A percentile compares a stretch with the other conserved stretches of the same genome.
Conservation (phyloP, 139 green algal genomes). For the Chlamydomonas incerta region DNA sequence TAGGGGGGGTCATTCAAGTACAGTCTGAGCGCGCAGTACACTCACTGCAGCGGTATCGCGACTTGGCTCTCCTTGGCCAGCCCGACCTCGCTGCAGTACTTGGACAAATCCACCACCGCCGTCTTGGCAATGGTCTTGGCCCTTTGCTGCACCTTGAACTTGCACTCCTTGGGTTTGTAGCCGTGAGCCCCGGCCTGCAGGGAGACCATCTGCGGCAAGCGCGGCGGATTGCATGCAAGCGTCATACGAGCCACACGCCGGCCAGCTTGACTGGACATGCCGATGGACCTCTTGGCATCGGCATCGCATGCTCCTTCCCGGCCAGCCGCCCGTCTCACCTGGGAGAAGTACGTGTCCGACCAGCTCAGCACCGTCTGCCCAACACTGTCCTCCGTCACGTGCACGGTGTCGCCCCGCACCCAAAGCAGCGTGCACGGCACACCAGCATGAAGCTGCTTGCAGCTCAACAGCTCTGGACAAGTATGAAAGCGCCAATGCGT, state of each 20-base stretch:
- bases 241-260: neutral
- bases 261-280: no score
- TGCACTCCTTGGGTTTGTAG: constrained; percentile 32
- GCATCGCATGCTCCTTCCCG: no score
- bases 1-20: no score
- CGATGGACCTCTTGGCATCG: no score
- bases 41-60: constrained; percentile 15
- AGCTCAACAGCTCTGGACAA: constrained; percentile 19
- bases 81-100: constrained; percentile 34
- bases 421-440: constrained; percentile 5
- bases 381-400: constrained; percentile 23
- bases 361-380: constrained; percentile 5
- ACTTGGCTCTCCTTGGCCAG: constrained; percentile 1
- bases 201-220: neutral
- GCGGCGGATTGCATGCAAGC: neutral
- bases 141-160: constrained; percentile 37
- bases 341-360: constrained; percentile 22
- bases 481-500: no score
- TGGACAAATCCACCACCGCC: constrained; percentile 10
- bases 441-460: neutral
- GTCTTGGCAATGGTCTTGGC: constrained; percentile 43
- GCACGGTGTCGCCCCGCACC: constrained; percentile 20
- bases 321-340: no score
- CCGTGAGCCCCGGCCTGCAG: neutral
- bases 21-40: no score